phyloP scores from a whole-genome alignment of 169 alveolate genomes.

The Cyclospora cayetanensis region DNA sequence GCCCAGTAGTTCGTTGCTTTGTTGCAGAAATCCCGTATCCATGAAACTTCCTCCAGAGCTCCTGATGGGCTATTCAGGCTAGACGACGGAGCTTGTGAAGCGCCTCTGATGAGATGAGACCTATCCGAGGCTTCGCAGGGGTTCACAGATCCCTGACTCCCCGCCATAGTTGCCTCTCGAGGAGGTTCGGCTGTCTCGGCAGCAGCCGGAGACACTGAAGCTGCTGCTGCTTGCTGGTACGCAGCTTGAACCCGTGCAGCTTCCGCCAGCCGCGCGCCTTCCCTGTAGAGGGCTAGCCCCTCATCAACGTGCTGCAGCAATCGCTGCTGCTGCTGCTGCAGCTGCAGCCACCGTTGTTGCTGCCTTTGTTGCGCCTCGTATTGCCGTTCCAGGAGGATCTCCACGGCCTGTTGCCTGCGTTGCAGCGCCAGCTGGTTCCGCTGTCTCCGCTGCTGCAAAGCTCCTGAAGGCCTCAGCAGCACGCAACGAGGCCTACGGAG shows the following conservation, averaged over 20 bases:
- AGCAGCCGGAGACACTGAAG: not conserved
- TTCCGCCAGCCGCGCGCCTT: not conserved
- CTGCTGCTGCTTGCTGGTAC: not conserved
- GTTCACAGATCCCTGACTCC: too few relatives aligned
- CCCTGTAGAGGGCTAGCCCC: not conserved
- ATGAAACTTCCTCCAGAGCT: too few relatives aligned
- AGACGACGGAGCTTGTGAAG: too few relatives aligned
- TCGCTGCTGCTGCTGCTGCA: conserved; percentile 38
- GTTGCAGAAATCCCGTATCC: not conserved
- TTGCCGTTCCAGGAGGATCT: not conserved
- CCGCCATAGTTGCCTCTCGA: too few relatives aligned
- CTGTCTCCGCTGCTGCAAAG: not conserved
- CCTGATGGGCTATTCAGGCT: too few relatives aligned
- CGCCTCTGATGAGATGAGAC: too few relatives aligned
- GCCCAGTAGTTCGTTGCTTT: conserved; percentile 21
- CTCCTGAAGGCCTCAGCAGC: conserved; percentile 29
- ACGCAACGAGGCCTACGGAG: too few relatives aligned
- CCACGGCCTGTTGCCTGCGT: not conserved
- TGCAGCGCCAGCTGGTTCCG: conserved; percentile 12
- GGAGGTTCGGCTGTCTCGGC: too few relatives aligned
- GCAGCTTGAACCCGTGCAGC: not conserved
- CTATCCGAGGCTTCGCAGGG: too few relatives aligned
- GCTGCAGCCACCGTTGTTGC: not conserved
- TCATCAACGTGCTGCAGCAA: conserved; percentile 44
- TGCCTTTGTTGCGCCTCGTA: not conserved